phyloP scores from a whole-genome alignment of 495 filamentous ascomycete species.

The Cudoniella acicularis region DNA sequence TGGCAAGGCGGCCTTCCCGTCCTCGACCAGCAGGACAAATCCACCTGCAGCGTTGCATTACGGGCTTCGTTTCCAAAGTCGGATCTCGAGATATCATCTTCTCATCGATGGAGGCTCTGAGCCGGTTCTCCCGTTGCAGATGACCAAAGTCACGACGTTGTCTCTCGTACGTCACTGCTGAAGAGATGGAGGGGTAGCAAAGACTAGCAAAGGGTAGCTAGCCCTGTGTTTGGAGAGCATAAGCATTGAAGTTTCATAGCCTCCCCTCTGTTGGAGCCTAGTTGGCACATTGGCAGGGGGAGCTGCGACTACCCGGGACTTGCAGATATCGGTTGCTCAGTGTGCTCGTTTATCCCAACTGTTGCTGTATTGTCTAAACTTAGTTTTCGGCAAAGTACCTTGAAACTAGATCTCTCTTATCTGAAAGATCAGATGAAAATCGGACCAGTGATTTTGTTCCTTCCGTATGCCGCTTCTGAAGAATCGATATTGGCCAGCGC shows the following conservation, averaged over 20 bases:
- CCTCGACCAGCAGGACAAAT: no score
- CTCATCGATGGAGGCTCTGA: background rate
- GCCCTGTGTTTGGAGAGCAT: background rate
- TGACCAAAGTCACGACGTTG: no score
- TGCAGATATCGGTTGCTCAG: background rate
- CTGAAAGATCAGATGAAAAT: conserved; percentile 1
- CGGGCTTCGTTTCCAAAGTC: background rate
- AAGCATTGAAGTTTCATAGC: background rate
- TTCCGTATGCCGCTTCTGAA: background rate
- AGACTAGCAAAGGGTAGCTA: background rate
- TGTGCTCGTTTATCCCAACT: background rate
- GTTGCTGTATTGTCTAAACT: background rate
- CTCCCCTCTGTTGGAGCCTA: background rate
- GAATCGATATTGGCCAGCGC: background rate
- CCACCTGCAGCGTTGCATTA: background rate
- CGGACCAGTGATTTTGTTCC: background rate
- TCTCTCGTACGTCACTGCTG: background rate
- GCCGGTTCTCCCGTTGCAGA: no score
- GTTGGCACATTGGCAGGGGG: background rate
- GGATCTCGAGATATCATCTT: background rate
- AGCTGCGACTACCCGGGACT: background rate
- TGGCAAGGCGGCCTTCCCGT: no score
- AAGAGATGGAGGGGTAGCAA: background rate
- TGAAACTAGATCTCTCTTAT: background rate
- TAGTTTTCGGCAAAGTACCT: background rate